Evolutionary conservation across 2,329 filamentous ascomycete genomes (phyloP).

Genomic region (Berkeleyomyces rouxiae): DNA sequence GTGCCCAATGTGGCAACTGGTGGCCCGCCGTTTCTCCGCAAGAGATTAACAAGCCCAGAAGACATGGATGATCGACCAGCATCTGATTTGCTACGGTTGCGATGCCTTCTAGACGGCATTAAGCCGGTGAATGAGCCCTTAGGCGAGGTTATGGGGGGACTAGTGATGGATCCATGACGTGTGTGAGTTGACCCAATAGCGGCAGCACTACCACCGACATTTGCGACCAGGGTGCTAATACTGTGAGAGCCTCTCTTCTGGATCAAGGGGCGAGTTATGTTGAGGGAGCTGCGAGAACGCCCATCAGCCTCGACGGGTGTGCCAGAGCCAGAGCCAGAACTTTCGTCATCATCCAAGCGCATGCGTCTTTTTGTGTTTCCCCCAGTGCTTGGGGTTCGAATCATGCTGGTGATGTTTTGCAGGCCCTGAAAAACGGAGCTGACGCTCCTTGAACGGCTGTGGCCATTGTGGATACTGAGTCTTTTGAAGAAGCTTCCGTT

Average conservation of each 20-base stretch:
- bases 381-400: constrained; percentile 32
- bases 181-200: constrained; percentile 40
- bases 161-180: constrained; percentile 37
- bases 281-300: constrained; percentile 26
- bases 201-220: constrained; percentile 37
- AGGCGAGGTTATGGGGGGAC: constrained; percentile 32
- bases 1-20: constrained; percentile 31
- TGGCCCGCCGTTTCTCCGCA: constrained; percentile 36
- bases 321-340: constrained; percentile 1
- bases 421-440: constrained; percentile 28
- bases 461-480: constrained; percentile 33
- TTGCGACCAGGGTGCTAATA: constrained; percentile 41
- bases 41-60: constrained; percentile 32
- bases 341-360: neutral
- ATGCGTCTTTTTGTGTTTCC: constrained; percentile 3
- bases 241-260: constrained; percentile 34
- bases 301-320: constrained; percentile 5
- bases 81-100: constrained; percentile 39
- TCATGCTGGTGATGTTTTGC: constrained; percentile 24
- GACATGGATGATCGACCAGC: constrained; percentile 25
- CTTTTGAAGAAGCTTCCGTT: constrained; percentile 48
- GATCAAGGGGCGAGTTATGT: constrained; percentile 35
- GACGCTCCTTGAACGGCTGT: constrained; percentile 22
- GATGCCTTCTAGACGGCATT: constrained; percentile 28
- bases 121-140: constrained; percentile 26